Base-by-base conservation (phyloP, 352 stramenopile genomes). In the Peronospora farinosa region DNA sequence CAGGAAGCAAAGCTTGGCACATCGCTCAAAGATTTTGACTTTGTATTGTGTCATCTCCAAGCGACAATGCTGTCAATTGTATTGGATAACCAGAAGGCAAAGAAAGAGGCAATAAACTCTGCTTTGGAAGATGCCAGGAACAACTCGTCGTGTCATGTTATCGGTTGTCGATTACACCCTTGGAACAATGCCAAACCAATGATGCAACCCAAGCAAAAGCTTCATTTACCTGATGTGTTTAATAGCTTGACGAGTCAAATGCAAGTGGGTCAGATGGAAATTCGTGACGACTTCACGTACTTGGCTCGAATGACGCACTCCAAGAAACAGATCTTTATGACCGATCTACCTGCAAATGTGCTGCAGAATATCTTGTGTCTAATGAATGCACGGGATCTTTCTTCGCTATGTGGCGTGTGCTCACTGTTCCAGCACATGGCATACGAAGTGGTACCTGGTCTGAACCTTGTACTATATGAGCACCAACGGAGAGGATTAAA, bases 401-500 rank as follows among this genome's bases (percentile, higher is more conserved):
- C 79, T 4, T 62, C 65, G 7, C 46, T 88, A 9, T 84, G 77
- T 31, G 56, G 56, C 2, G 76, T 87, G 2, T 90, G 77, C 57
- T 82, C 75, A 5, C 52, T 85, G 48, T 89, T 91, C 21, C 79
- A 89, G 63, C 70, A 91, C 47, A 57, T 93, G 46, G 60, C 83
- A 33, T 93, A 93, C 54, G 83, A 91, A 58, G 79, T 88, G 33
- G 83, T 88, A 8, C 83, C 79, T 15, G 78, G 80, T 3, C 54
- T 93, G 6, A 76, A 86, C 27, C 58, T 93, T 23, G 54, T 78
- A 10, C 63, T 93, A 4, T 93, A 80, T 44, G 74, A 72, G 21
- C 83, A 93, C 55, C 83, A 93, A 31, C 65, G 67, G 10, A 73
- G 74, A 57, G 79, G 67, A 1, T 62, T 93, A 15, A 88, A 89